phyloP scores from a whole-genome alignment of 1,284 basidiomycete genomes.

The Malassezia nana region DNA sequence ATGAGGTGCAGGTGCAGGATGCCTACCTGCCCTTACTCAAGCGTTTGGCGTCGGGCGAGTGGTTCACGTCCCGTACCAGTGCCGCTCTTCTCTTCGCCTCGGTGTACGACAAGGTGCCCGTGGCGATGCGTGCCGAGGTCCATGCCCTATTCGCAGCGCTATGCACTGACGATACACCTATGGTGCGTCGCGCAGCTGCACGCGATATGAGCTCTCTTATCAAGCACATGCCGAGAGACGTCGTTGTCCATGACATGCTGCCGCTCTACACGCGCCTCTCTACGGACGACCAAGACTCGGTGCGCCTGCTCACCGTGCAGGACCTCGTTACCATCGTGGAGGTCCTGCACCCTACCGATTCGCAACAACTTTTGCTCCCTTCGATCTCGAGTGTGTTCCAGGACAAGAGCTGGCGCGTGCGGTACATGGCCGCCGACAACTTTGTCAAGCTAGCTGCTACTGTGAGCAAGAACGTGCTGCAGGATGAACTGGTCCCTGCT shows the following conservation, averaged over 20 bases:
- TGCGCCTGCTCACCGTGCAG: conserved; percentile 87
- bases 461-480: conserved; percentile 78
- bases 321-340: conserved; percentile 86
- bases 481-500: conserved; percentile 85
- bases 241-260: conserved; percentile 67
- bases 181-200: conserved; percentile 93
- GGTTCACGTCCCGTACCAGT: conserved; percentile 98
- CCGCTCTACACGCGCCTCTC: conserved; percentile 90
- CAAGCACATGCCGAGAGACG: conserved; percentile 45
- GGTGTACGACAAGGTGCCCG: conserved; percentile 59
- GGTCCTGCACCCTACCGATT: conserved; percentile 71
- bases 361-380: conserved; percentile 79
- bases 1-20: conserved; percentile 72
- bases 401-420: conserved; percentile 97
- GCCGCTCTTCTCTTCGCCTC: conserved; percentile 87
- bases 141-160: conserved; percentile 74
- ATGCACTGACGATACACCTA: conserved; percentile 90
- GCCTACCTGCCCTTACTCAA: conserved; percentile 83
- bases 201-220: conserved; percentile 68
- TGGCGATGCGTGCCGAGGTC: conserved; percentile 71
- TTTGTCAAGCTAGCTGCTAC: conserved; percentile 82
- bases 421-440: conserved; percentile 97
- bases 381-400: conserved; percentile 67
- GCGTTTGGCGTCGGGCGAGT: conserved; percentile 83
- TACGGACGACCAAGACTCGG: conserved; percentile 94